Conservation (phyloP, 2,329 filamentous ascomycete species). For the Diaporthe longicolla region DNA sequence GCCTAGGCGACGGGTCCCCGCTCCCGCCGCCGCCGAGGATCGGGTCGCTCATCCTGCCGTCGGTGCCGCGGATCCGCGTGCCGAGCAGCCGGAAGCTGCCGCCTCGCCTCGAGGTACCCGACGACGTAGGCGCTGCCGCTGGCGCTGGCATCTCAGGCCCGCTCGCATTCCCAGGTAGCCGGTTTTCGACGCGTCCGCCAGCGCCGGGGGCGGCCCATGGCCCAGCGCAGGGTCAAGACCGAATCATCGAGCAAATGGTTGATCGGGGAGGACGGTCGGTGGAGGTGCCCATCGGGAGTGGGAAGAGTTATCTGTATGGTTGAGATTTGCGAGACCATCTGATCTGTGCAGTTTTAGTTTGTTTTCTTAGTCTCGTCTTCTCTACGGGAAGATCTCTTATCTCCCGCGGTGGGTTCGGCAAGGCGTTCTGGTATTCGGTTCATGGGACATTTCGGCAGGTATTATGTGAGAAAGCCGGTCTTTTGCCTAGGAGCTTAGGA, state of each 20-base stretch:
- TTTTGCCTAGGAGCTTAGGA: slow-evolving; percentile 25
- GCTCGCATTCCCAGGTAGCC: slow-evolving; percentile 42
- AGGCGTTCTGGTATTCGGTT: slow-evolving; percentile 10
- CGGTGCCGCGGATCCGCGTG: slow-evolving; percentile 55
- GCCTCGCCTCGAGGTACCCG: slow-evolving; percentile 42
- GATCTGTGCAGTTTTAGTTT: not conserved
- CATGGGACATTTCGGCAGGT: not conserved
- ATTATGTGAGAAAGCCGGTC: not conserved
- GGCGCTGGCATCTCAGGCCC: slow-evolving; percentile 51
- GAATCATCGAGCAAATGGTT: slow-evolving; percentile 42
- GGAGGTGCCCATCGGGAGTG: slow-evolving; percentile 53
- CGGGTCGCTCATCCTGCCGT: slow-evolving; percentile 55
- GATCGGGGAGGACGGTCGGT: not conserved
- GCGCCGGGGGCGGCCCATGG: slow-evolving; percentile 4
- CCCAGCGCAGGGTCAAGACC: not conserved
- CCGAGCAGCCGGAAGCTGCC: slow-evolving; percentile 61
- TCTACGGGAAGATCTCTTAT: not conserved
- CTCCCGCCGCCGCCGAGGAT: slow-evolving; percentile 49
- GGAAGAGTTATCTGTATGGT: slow-evolving; percentile 55
- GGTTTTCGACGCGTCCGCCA: slow-evolving; percentile 36
- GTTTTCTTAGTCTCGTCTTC: not conserved
- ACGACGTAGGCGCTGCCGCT: slow-evolving; percentile 32
- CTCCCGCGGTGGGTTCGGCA: not conserved
- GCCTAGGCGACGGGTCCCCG: slow-evolving; percentile 37
- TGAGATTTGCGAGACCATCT: slow-evolving; percentile 31